phyloP scores from a whole-genome alignment of 1,284 basidiomycete species.

The Salmacisia buchloeana region DNA sequence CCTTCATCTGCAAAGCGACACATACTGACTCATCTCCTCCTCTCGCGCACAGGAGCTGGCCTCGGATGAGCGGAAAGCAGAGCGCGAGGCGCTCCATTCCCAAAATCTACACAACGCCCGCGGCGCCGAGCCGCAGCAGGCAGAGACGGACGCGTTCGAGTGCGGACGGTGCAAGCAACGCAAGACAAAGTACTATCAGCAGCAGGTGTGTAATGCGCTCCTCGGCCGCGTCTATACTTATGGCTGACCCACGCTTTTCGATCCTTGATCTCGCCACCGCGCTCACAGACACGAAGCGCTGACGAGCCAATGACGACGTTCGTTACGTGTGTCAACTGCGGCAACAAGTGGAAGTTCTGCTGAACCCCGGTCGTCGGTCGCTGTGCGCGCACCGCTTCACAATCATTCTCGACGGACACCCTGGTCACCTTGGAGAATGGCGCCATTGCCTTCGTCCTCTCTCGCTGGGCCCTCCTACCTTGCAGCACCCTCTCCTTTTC shows the following conservation, averaged over 20 bases:
- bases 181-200: constrained; percentile 48
- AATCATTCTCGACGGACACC: not conserved
- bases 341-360: constrained; percentile 48
- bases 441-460: not conserved
- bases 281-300: constrained; percentile 37
- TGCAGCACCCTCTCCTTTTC: not conserved
- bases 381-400: not conserved
- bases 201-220: constrained; percentile 21
- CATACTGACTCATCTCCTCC: not conserved
- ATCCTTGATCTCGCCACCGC: not conserved
- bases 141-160: constrained; percentile 97
- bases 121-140: constrained; percentile 72
- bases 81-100: constrained; percentile 62
- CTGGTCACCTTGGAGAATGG: not conserved
- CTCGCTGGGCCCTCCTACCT: not conserved
- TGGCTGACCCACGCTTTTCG: not conserved
- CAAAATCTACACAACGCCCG: constrained; percentile 83
- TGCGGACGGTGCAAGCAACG: constrained; percentile 70
- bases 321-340: constrained; percentile 45
- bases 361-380: constrained; percentile 6
- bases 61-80: constrained; percentile 77
- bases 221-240: not conserved
- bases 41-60: constrained; percentile 68
- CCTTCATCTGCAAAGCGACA: not conserved
- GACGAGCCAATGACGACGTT: constrained; percentile 50